Percentiles rank a stretch among this genome's conserved stretches.
These are phyloP conservation scores for Vararia minispora DNA, from an alignment of 768 basidiomycete species.

Conservation along the genomic window DNA sequence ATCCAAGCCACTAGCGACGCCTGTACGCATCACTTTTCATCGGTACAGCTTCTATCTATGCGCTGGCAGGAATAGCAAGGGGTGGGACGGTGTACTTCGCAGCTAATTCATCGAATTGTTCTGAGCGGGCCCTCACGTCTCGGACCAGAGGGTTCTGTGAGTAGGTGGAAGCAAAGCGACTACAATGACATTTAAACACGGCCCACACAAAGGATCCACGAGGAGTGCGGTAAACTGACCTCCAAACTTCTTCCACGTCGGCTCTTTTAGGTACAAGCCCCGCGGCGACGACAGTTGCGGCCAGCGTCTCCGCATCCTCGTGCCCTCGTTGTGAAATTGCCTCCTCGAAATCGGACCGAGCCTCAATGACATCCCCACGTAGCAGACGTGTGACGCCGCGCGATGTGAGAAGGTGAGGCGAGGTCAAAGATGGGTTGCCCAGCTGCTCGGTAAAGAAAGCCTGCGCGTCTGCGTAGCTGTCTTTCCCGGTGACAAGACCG, in stretches of 20 bases:
- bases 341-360: slow-evolving; percentile 75
- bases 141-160: slow-evolving; percentile 59
- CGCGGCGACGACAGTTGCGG: slow-evolving; percentile 53
- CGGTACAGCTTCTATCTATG: slow-evolving; percentile 1
- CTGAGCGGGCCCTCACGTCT: slow-evolving; percentile 50
- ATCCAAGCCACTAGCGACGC: too few relatives aligned
- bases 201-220: slow-evolving; percentile 24
- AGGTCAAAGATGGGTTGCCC: slow-evolving; percentile 67
- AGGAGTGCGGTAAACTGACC: slow-evolving; percentile 32
- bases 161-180: slow-evolving; percentile 36
- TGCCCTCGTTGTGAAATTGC: slow-evolving; percentile 45
- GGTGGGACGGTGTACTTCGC: slow-evolving; percentile 54
- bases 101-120: slow-evolving; percentile 50
- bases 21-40: too few relatives aligned
- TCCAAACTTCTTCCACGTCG: slow-evolving; percentile 60
- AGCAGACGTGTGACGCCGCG: slow-evolving; percentile 73
- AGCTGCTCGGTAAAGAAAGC: slow-evolving; percentile 78
- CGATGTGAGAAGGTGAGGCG: slow-evolving; percentile 65
- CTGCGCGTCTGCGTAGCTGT: slow-evolving; percentile 42
- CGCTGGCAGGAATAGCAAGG: slow-evolving; percentile 23
- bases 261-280: slow-evolving; percentile 46
- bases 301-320: slow-evolving; percentile 52
- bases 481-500: slow-evolving; percentile 63
- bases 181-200: slow-evolving; percentile 14
- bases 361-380: slow-evolving; percentile 60